Base-by-base conservation (phyloP, 176 grass and related monocot species). In the Chloris gayana region DNA sequence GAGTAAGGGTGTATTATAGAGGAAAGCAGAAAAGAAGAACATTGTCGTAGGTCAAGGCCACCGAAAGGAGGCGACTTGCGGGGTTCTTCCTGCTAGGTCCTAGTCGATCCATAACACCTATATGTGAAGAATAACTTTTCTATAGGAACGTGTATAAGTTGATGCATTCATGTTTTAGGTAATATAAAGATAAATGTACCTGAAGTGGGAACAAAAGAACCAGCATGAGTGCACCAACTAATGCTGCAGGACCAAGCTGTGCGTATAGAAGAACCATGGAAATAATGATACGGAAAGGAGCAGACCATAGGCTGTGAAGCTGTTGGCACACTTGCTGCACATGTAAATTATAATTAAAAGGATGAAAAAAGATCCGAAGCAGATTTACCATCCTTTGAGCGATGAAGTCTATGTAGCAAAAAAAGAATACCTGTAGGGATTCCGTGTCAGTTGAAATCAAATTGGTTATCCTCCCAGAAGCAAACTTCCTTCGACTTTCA, bases 261-360 rank as follows among this genome's bases (percentile, higher is more conserved):
- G 41, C 39, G 42, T 95, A 99, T 51, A 99, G 87, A 80, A 99
- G 90, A 75, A 91, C 41, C 84, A 99, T 64, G 78, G 96, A 74
- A 75, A 91, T 91, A 72, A 89, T 59, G 82, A 99, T 99, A 61
- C 96, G 92, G 77, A 99, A 99, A 93, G 96, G 96, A 90, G 96
- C 96, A 73, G 96, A 99, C 96, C 96, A 99, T 72, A 99, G 83
- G 75, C 88, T 93, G 87, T 99, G 96, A 83, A 99, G 88, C 83
- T 99, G 96, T 53, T 99, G 92, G 75, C 92, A 99, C 50, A 93
- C 89, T 95, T 95, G 92, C 96, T 99, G 92, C 67, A 82, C 70
- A 91, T 62, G 75, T 66, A 50, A 85, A 33, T 72, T 59, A 75
- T 41, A 72, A 74, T 72, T 76, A 81, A 49, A 72, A 75, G 18